Conservation (phyloP, 257 asterid genomes). For the Solanum dulcamara region DNA sequence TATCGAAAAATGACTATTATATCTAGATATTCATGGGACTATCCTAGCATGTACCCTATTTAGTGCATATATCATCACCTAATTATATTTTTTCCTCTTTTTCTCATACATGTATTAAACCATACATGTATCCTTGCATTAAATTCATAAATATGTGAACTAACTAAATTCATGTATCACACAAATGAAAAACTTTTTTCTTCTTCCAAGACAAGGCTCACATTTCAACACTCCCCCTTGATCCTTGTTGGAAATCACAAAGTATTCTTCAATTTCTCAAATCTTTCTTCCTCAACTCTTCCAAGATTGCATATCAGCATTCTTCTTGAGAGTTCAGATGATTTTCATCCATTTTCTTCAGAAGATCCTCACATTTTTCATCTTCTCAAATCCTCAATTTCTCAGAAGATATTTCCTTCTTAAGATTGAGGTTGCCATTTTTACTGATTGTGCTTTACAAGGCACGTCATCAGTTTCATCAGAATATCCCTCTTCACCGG, state of each 20-base stretch:
- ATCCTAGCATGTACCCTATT: background rate
- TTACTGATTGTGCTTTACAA: background rate
- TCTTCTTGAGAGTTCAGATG: background rate
- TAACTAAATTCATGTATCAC: background rate
- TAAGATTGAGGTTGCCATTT: background rate
- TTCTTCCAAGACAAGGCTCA: background rate
- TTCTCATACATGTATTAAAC: background rate
- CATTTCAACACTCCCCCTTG: background rate
- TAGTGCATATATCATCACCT: background rate
- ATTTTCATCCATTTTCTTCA: background rate
- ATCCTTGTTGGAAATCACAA: too few species aligned
- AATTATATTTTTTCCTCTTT: background rate
- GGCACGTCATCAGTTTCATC: background rate
- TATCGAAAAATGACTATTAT: background rate
- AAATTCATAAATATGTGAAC: background rate
- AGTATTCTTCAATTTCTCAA: background rate
- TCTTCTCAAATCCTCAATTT: background rate
- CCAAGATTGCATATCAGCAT: background rate
- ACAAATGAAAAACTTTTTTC: background rate
- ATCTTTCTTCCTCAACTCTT: background rate
- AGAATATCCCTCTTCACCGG: background rate
- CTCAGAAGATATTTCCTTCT: background rate
- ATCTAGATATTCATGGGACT: background rate
- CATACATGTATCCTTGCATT: background rate
- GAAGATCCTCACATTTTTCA: background rate